phyloP scores from a whole-genome alignment of 2,329 filamentous ascomycete species.

The Pseudogymnoascus sp. region DNA sequence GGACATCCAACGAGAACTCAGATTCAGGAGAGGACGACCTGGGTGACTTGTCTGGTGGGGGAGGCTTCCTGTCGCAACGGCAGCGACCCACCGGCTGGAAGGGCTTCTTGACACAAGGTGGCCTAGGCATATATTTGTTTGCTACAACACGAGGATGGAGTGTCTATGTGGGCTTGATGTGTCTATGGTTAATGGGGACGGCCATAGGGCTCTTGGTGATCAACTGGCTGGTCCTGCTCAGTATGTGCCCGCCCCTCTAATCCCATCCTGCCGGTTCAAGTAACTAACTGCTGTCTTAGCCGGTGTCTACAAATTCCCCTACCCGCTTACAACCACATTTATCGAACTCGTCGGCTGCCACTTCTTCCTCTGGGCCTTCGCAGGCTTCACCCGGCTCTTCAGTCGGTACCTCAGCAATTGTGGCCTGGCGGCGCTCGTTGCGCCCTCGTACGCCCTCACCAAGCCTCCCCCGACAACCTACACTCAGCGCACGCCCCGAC shows the following conservation, averaged over 20 bases:
- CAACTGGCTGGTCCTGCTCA: slow-evolving; percentile 44
- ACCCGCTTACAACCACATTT: slow-evolving; percentile 43
- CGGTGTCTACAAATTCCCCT: slow-evolving; percentile 44
- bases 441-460: slow-evolving; percentile 28
- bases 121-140: slow-evolving; percentile 41
- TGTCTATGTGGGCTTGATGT: slow-evolving; percentile 39
- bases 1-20: slow-evolving; percentile 31
- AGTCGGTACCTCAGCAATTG: slow-evolving; percentile 31
- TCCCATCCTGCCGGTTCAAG: not conserved
- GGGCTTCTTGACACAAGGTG: slow-evolving; percentile 32
- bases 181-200: slow-evolving; percentile 41
- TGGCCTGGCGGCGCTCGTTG: slow-evolving; percentile 35
- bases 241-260: slow-evolving; percentile 26
- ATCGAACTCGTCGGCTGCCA: slow-evolving; percentile 44
- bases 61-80: slow-evolving; percentile 22
- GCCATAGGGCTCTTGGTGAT: slow-evolving; percentile 40
- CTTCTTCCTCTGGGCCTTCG: slow-evolving; percentile 37
- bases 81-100: slow-evolving; percentile 26
- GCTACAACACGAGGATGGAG: slow-evolving; percentile 40
- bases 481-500: slow-evolving; percentile 23
- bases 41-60: slow-evolving; percentile 31
- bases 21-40: slow-evolving; percentile 41
- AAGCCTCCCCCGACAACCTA: slow-evolving; percentile 31
- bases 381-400: slow-evolving; percentile 40
- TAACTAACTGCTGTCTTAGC: slow-evolving; percentile 25